Evolutionary conservation across 164 flowering plant species (phyloP), one percentile per base, ranked within the genome.

Genomic region (Litsea cubeba): DNA sequence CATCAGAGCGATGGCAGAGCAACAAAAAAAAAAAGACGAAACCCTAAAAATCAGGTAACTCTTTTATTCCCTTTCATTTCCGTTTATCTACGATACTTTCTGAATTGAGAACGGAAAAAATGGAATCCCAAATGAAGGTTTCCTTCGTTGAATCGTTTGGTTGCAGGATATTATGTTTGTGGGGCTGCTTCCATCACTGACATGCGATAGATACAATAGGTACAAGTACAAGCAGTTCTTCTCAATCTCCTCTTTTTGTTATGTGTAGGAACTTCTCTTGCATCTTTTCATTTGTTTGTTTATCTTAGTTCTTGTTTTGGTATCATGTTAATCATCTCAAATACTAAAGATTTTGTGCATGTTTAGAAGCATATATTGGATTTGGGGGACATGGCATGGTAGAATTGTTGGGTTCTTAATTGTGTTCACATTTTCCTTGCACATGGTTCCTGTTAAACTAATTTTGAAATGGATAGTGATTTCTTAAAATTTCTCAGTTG

Each of bases 81-180:
- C 46, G 46, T 40, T 40, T 0, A 40, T 0, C 46, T 40, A 40
- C 46, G 8, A 40, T 8, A 40, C 46, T 7, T 40, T 40, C 10
- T 30, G 46, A 40, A 40, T 40, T 40, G 11, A 40, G 46, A 40
- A 40, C 46, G 2, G 46, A 40, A 40, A 40, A 40, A 40, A 40
- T 7, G 46, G 46, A 40, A 8, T 40, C 10, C 46, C 46, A 40
- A 40, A 8, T 40, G 46, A 8, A 40, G 35, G 5, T 30, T 30
- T 30, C 35, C 35, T 30, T 30, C 4, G 35, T 30, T 30, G 35
- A 30, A 30, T 30, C 35, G 15, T 26, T 66, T 66, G 40, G 30
- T 40, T 46, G 11, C 46, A 69, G 71, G 71, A 40, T 69, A 46
- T 69, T 69, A 69, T 69, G 71, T 69, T 69, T 49, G 54, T 46